Evolutionary conservation across 495 filamentous ascomycete species (phyloP), one percentile per base, ranked within the genome.

Genomic region (Staphylotrichum longicolle): DNA sequence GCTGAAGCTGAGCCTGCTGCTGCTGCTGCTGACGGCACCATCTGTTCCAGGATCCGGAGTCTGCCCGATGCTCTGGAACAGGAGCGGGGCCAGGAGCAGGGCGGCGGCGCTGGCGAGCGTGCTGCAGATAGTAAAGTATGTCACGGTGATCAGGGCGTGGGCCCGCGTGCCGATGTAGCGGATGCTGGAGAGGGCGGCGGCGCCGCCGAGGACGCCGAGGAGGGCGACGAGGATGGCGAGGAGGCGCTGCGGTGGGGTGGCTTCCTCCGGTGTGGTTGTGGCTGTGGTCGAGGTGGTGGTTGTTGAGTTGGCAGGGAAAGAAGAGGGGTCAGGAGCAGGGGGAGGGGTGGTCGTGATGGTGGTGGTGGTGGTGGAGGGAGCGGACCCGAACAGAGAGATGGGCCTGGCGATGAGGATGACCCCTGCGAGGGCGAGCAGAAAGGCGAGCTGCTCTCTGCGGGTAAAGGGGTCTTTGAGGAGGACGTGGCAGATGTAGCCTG

Each of bases 371-470:
- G 30, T 52, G 54, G 53, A 15, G 14, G 47, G 32, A 14, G 72
- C 66, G 37, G 14, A 30, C 32, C 67, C 54, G 63, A 85, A 83
- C 65, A 91, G 73, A 5, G 81, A 88, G 52, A 79, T 73, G 0
- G 93, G 93, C 5, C 85, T 81, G 0, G 93, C 91, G 63, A 98
- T 97, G 37, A 96, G 78, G 3, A 96, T 77, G 1, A 98, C 93
- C 0, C 93, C 93, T 0, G 80, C 73, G 1, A 98, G 77, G 4
- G 91, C 92, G 35, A 96, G 72, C 2, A 93, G 66, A 0, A 84
- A 87, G 1, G 90, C 91, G 2, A 92, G 70, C 63, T 93, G 86
- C 68, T 96, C 91, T 7, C 81, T 84, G 20, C 85, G 78, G 0
- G 90, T 91, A 70, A 93, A 97, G 0, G 89, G 88, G 65, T 96